These are phyloP conservation scores for Trichothecium roseum DNA, from an alignment of 2,329 filamentous ascomycete species.

Conservation along the genomic window DNA sequence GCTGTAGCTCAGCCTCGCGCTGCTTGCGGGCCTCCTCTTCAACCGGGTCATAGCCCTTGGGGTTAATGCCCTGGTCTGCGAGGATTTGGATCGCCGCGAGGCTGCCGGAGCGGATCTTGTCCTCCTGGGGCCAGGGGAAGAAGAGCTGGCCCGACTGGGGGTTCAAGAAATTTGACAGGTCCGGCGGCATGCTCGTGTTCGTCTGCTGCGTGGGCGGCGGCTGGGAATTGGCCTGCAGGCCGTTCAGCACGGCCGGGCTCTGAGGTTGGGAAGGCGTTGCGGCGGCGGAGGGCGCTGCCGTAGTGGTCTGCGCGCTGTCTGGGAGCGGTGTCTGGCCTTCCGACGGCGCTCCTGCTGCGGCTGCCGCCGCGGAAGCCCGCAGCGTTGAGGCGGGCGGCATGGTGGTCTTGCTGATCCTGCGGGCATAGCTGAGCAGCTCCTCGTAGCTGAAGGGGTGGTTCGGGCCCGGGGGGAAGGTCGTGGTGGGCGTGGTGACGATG, in stretches of 20 bases:
- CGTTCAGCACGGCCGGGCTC: conserved; percentile 15
- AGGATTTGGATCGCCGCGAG: conserved; percentile 55
- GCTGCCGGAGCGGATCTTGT: conserved; percentile 57
- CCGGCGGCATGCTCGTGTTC: conserved; percentile 35
- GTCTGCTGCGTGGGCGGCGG: conserved; percentile 17
- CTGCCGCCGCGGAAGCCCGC: conserved; percentile 16
- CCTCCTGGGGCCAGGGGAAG: conserved; percentile 66
- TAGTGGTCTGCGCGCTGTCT: conserved; percentile 9
- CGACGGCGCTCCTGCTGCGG: conserved; percentile 14
- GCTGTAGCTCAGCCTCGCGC: conserved; percentile 38
- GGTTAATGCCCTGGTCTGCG: conserved; percentile 51
- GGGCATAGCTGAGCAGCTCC: conserved; percentile 67
- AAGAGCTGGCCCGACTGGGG: conserved; percentile 50
- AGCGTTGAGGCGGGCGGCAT: conserved; percentile 52
- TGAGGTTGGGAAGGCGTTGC: conserved; percentile 22
- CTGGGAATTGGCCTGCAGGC: conserved; percentile 14
- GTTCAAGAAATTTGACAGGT: conserved; percentile 41
- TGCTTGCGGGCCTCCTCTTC: conserved; percentile 40
- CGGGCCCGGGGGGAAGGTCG: conserved; percentile 38
- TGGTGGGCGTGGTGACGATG: conserved; percentile 52
- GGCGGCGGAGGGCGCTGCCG: conserved; percentile 13
- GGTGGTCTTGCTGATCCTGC: conserved; percentile 70
- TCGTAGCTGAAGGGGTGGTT: conserved; percentile 54
- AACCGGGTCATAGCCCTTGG: conserved; percentile 46
- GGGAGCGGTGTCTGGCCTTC: conserved; percentile 19